Conservation (phyloP, 306 rosid genomes). For the Sechiopsis laciniata region DNA sequence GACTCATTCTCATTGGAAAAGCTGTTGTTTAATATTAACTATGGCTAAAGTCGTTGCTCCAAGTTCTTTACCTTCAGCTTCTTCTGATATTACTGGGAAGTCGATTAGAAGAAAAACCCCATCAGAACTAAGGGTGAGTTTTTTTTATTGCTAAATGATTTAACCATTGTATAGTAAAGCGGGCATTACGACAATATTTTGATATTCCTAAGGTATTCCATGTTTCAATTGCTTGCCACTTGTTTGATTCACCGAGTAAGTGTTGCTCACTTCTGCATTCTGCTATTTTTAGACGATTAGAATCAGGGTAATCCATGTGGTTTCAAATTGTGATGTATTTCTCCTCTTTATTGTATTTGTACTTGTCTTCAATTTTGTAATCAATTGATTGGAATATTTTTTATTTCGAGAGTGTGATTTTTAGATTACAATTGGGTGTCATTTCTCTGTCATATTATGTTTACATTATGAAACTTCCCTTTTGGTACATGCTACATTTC, state of each 20-base stretch:
- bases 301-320: background rate
- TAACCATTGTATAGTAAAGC: background rate
- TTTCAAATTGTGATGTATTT: background rate
- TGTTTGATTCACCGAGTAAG: background rate
- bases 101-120: conserved; percentile 70
- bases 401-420: background rate
- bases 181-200: background rate
- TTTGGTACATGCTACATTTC: background rate
- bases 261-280: background rate
- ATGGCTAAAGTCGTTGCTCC: conserved; percentile 24
- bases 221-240: background rate
- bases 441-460: background rate
- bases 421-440: background rate
- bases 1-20: background rate
- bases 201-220: background rate
- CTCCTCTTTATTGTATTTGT: background rate
- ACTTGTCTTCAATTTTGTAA: background rate
- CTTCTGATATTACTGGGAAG: conserved; percentile 38
- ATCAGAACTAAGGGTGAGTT: conserved; percentile 55
- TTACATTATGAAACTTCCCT: background rate
- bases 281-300: background rate
- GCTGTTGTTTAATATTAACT: background rate
- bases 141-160: background rate
- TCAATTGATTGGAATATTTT: background rate
- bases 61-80: conserved; percentile 41